phyloP scores from a whole-genome alignment of 371 early-diverging fungal genomes.

The Agmasoma carcini region DNA sequence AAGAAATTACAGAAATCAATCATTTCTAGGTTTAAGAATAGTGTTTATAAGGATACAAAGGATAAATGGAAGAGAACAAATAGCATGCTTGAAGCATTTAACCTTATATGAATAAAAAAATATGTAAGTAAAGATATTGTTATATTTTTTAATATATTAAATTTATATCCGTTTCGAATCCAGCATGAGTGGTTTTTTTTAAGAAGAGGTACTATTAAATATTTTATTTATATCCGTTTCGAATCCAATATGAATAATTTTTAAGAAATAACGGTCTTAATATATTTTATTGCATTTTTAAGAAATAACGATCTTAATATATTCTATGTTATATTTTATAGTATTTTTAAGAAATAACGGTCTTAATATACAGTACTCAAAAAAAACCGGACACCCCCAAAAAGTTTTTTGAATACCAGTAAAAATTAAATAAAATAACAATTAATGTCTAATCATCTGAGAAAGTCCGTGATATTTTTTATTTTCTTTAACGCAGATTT shows the following conservation, averaged over 20 bases:
- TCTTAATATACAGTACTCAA: too few species aligned
- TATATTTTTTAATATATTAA: background rate
- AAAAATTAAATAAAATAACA: too few species aligned
- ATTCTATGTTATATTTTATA: too few species aligned
- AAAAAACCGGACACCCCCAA: too few species aligned
- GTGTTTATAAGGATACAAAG: background rate
- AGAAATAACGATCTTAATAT: too few species aligned
- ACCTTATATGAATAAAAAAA: slow-evolving; percentile 8
- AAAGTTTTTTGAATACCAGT: too few species aligned
- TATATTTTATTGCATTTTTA: too few species aligned
- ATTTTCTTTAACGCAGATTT: too few species aligned
- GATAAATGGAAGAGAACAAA: slow-evolving; percentile 15
- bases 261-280: background rate
- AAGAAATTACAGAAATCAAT: slow-evolving; percentile 15
- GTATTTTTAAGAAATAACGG: too few species aligned
- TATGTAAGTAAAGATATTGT: background rate
- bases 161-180: background rate
- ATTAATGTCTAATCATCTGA: too few species aligned
- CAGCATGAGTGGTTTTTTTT: background rate
- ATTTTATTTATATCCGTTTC: background rate
- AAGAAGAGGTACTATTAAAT: background rate
- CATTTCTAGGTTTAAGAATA: slow-evolving; percentile 12
- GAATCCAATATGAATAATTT: background rate
- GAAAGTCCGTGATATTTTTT: too few species aligned
- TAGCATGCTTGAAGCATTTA: slow-evolving; percentile 41